Evolutionary conservation across 202 grass and related monocot genomes (phyloP), one percentile per base, ranked within the genome.

Genomic region (Eragrostis tef): DNA sequence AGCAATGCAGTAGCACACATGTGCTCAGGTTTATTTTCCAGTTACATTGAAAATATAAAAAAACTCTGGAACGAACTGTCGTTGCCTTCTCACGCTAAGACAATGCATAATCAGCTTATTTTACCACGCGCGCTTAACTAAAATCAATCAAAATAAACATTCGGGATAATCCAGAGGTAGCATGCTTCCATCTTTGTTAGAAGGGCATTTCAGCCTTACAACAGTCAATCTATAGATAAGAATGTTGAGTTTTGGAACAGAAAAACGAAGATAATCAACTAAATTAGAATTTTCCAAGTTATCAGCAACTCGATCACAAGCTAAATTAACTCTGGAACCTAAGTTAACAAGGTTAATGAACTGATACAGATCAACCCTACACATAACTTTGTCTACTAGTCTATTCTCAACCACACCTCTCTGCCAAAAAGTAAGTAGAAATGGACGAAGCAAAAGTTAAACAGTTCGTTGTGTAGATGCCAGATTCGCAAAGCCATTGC

Each of bases 401-500:
- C 57, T 60, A 60, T 60, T 26, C 24, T 26, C 57, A 26, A 60
- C 46, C 11, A 45, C 3, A 1, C 34, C 4, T 39, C 34, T 39
- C 34, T 68, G 67, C 29, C 17, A 78, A 62, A 86, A 87, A 52
- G 17, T 52, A 54, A 7, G 60, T 11, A 21, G 45, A 54, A 73
- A 29, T 5, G 62, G 45, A 52, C 62, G 17, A 72, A 16, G 17
- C 26, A 85, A 15, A 57, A 79, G 72, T 77, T 89, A 91, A 66
- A 75, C 42, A 83, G 80, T 71, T 36, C 59, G 29, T 11, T 60
- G 62, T 74, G 79, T 41, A 39, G 84, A 75, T 34, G 65, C 21
- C 3, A 59, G 25, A 31, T 34, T 64, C 60, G 48, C 64, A 14
- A 87, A 85, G 57, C 79, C 74, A 74, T 89, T 89, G 11, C 27